These are phyloP conservation scores for Abrus precatorius DNA, from an alignment of 306 rosid species.

Conservation along the genomic window DNA sequence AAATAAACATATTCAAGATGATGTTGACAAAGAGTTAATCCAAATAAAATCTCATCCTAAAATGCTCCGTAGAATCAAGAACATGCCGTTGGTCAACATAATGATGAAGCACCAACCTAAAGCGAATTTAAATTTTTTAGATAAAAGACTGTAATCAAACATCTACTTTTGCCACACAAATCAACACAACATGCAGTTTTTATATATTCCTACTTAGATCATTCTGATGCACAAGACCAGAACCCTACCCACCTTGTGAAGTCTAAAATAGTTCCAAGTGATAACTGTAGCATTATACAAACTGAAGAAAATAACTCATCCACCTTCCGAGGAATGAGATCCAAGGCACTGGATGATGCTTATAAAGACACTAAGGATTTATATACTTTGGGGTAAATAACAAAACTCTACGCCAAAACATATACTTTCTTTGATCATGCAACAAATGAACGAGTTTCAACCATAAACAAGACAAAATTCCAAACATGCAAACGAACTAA, in stretches of 20 bases:
- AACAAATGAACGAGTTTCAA: not conserved
- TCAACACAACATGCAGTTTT: constrained; percentile 16
- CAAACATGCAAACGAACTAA: constrained; percentile 63
- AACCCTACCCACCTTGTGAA: not conserved
- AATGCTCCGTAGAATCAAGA: not conserved
- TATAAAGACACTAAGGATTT: constrained; percentile 24
- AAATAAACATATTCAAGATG: constrained; percentile 32
- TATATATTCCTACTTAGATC: constrained; percentile 20
- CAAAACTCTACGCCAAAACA: constrained; percentile 37
- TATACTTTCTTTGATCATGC: not conserved
- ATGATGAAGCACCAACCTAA: constrained; percentile 17
- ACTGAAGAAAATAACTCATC: constrained; percentile 2
- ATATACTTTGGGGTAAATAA: constrained; percentile 26
- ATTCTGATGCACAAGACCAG: constrained; percentile 25
- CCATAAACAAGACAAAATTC: constrained; percentile 52
- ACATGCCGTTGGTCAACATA: constrained; percentile 1
- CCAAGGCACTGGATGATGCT: constrained; percentile 24
- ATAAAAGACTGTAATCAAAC: not conserved
- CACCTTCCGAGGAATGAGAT: constrained; percentile 26
- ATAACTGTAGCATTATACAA: constrained; percentile 32
- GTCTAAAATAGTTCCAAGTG: not conserved
- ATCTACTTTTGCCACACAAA: constrained; percentile 20
- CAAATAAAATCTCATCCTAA: constrained; percentile 20
- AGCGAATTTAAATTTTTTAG: constrained; percentile 22
- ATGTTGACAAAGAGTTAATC: constrained; percentile 4